Percentiles rank a stretch among this genome's conserved stretches.
Conservation (phyloP, 208 protist species). For the Trypanosoma avium region DNA sequence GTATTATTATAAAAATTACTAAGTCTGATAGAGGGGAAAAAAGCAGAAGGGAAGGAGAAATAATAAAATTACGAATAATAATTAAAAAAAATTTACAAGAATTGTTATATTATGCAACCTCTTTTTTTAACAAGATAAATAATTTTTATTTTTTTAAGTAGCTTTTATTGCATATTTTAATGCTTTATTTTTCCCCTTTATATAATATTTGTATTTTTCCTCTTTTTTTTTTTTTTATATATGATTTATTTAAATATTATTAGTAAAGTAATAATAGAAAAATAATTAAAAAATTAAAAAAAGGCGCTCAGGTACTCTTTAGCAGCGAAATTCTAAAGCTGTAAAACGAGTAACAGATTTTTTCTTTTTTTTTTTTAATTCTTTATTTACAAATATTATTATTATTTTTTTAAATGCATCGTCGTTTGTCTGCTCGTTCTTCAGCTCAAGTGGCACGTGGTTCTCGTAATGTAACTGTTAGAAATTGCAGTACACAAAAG, state of each 20-base stretch:
- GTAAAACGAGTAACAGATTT: background rate
- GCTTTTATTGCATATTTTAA: no score
- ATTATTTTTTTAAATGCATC: constrained; percentile 24
- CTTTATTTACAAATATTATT: constrained; percentile 10
- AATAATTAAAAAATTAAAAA: no score
- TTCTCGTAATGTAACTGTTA: background rate
- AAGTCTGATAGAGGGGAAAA: background rate
- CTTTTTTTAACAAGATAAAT: background rate
- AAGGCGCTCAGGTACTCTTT: no score
- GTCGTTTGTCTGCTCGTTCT: constrained; percentile 11
- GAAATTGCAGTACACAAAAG: constrained; percentile 25
- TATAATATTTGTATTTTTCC: no score
- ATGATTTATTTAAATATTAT: no score
- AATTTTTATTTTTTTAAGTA: background rate
- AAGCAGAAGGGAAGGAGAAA: background rate
- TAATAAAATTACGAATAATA: background rate
- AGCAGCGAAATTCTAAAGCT: no score
- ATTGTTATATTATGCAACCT: background rate
- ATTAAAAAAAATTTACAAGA: background rate
- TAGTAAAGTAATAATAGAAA: no score
- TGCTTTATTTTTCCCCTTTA: no score
- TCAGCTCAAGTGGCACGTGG: constrained; percentile 19
- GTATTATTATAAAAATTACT: no score
- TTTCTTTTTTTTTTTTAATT: constrained; percentile 13
- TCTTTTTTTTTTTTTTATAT: no score